Evolutionary conservation across 2,329 filamentous ascomycete genomes (phyloP).

Genomic region (Colletotrichum euphorbiae): DNA sequence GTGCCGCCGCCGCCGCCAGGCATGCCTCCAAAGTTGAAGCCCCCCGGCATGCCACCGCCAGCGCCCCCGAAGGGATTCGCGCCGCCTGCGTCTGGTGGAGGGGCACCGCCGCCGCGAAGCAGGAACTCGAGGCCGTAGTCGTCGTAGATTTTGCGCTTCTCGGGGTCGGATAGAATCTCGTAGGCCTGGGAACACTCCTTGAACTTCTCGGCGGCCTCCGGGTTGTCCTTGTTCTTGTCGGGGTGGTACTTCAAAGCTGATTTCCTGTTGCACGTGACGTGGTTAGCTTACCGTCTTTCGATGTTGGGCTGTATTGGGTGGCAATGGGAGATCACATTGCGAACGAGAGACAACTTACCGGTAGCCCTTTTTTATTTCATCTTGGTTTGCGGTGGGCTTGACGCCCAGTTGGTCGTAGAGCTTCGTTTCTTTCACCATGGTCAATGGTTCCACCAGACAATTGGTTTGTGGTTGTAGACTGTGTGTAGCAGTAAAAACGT

Average conservation of each 20-base stretch:
- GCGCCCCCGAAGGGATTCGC: slow-evolving; percentile 67
- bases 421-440: slow-evolving; percentile 94
- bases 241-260: slow-evolving; percentile 92
- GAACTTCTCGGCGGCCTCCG: slow-evolving; percentile 89
- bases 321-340: slow-evolving; percentile 2
- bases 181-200: slow-evolving; percentile 98
- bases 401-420: slow-evolving; percentile 89
- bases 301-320: slow-evolving; percentile 25
- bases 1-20: slow-evolving; percentile 57
- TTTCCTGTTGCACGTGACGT: slow-evolving; percentile 67
- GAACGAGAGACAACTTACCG: slow-evolving; percentile 65
- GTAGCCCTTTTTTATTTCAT: slow-evolving; percentile 98
- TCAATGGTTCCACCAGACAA: slow-evolving; percentile 45
- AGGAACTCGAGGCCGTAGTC: slow-evolving; percentile 95
- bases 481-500: neutral
- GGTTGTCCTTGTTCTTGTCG: slow-evolving; percentile 97
- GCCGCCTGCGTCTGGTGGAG: slow-evolving; percentile 70
- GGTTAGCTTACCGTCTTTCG: slow-evolving; percentile 49
- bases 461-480: neutral
- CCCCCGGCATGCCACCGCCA: slow-evolving; percentile 64
- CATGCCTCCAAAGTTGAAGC: slow-evolving; percentile 63
- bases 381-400: slow-evolving; percentile 83
- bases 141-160: slow-evolving; percentile 96
- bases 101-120: slow-evolving; percentile 78
- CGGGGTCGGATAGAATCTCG: slow-evolving; percentile 96